phyloP scores from a whole-genome alignment of 192 early-diverging fungal species.

The Coemansia sp. region DNA sequence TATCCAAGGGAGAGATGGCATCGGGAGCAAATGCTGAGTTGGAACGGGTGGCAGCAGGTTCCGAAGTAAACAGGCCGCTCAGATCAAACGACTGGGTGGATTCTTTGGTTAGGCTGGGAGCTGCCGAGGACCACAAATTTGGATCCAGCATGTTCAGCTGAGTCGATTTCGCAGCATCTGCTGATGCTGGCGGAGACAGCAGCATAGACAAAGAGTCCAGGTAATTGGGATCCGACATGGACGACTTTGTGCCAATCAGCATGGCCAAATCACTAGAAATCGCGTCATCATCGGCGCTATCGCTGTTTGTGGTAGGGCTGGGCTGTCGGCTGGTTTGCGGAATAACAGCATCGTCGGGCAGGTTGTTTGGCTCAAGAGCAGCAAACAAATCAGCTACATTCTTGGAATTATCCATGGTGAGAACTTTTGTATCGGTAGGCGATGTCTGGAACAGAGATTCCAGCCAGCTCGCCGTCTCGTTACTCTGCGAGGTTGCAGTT shows the following conservation, averaged over 20 bases:
- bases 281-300: slow-evolving; percentile 26
- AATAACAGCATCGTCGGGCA: slow-evolving; percentile 30
- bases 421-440: not conserved
- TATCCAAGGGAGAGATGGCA: not conserved
- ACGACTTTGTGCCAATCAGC: slow-evolving; percentile 6
- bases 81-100: slow-evolving; percentile 17
- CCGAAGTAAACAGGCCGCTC: slow-evolving; percentile 17
- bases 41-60: not conserved
- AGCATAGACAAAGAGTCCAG: slow-evolving; percentile 38
- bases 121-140: slow-evolving; percentile 13
- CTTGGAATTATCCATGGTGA: slow-evolving; percentile 15
- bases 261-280: slow-evolving; percentile 21
- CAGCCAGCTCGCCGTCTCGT: slow-evolving; percentile 11
- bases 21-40: not conserved
- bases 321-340: slow-evolving; percentile 33
- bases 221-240: not conserved
- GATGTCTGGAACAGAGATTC: slow-evolving; percentile 13
- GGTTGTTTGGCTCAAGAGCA: slow-evolving; percentile 1
- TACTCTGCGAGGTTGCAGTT: too few species aligned
- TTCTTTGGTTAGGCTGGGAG: not conserved
- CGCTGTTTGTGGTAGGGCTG: slow-evolving; percentile 37
- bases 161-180: not conserved
- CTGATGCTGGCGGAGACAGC: slow-evolving; percentile 24
- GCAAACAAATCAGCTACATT: slow-evolving; percentile 46
- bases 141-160: slow-evolving; percentile 11